phyloP scores from a whole-genome alignment of 2,329 filamentous ascomycete genomes.

The Verticillium alfalfae region DNA sequence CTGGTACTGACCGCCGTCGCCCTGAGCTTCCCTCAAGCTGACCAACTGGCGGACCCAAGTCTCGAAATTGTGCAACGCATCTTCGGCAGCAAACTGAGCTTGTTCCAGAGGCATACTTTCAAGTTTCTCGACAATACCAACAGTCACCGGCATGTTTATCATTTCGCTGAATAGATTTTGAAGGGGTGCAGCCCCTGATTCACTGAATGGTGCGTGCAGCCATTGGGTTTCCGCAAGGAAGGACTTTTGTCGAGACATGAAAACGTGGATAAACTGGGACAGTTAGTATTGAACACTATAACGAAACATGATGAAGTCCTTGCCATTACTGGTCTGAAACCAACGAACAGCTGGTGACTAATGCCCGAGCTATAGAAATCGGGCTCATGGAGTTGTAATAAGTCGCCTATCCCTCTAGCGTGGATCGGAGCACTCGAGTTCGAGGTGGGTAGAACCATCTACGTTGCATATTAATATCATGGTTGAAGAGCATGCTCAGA shows the following conservation, averaged over 20 bases:
- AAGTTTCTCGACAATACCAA: slow-evolving; percentile 15
- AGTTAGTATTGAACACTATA: background rate
- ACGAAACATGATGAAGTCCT: background rate
- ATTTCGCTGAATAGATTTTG: slow-evolving; percentile 24
- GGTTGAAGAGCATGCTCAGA: background rate
- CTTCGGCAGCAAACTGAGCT: background rate
- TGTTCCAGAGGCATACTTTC: background rate
- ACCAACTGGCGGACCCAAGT: background rate
- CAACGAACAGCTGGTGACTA: slow-evolving; percentile 30
- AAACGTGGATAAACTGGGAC: slow-evolving; percentile 21
- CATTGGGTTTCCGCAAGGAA: slow-evolving; percentile 24
- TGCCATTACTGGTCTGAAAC: slow-evolving; percentile 32
- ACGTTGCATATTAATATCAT: background rate
- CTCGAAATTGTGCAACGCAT: background rate
- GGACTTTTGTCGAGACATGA: slow-evolving; percentile 18
- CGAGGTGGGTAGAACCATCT: slow-evolving; percentile 24
- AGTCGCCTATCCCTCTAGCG: slow-evolving; percentile 23
- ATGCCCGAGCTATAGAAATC: slow-evolving; percentile 22
- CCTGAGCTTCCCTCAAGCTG: slow-evolving; percentile 7
- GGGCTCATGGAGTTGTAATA: slow-evolving; percentile 24
- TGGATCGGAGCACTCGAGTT: slow-evolving; percentile 20
- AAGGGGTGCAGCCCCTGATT: slow-evolving; percentile 17
- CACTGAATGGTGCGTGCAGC: slow-evolving; percentile 22
- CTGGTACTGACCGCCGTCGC: background rate
- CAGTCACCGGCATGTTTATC: slow-evolving; percentile 19